phyloP scores from a whole-genome alignment of 192 early-diverging fungal species.

The Podila verticillata region DNA sequence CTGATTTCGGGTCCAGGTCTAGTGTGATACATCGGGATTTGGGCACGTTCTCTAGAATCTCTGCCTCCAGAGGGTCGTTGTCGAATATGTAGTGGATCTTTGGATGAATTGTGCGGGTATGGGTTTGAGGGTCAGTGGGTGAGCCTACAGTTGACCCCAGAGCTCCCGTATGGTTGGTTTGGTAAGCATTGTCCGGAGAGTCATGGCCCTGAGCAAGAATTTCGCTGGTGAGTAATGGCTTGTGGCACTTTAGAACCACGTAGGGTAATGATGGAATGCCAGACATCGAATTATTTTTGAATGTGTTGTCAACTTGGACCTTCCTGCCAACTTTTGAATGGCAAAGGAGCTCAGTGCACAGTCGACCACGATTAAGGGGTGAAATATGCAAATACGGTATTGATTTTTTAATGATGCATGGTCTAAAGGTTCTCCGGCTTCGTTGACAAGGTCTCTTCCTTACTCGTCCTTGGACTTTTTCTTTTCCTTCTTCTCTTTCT shows the following conservation, averaged over 20 bases:
- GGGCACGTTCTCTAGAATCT: slow-evolving; percentile 39
- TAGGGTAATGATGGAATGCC: slow-evolving; percentile 30
- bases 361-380: neutral
- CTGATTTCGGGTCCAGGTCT: slow-evolving; percentile 35
- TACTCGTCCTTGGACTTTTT: slow-evolving; percentile 8
- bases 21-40: slow-evolving; percentile 33
- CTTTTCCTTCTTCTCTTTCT: slow-evolving; percentile 17
- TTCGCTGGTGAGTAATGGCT: slow-evolving; percentile 13
- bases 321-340: too few relatives aligned
- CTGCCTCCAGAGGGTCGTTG: slow-evolving; percentile 33
- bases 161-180: neutral
- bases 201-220: slow-evolving; percentile 1
- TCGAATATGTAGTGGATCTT: slow-evolving; percentile 46
- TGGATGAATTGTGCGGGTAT: slow-evolving; percentile 24
- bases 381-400: neutral
- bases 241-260: slow-evolving; percentile 35
- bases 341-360: neutral
- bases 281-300: slow-evolving; percentile 1
- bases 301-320: neutral
- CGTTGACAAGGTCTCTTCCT: neutral
- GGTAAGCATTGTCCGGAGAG: neutral
- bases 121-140: neutral
- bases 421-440: neutral
- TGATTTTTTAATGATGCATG: slow-evolving; percentile 1
- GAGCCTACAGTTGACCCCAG: neutral